These are phyloP conservation scores for Dryas drummondii DNA, from an alignment of 306 rosid genomes.

Conservation along the genomic window DNA sequence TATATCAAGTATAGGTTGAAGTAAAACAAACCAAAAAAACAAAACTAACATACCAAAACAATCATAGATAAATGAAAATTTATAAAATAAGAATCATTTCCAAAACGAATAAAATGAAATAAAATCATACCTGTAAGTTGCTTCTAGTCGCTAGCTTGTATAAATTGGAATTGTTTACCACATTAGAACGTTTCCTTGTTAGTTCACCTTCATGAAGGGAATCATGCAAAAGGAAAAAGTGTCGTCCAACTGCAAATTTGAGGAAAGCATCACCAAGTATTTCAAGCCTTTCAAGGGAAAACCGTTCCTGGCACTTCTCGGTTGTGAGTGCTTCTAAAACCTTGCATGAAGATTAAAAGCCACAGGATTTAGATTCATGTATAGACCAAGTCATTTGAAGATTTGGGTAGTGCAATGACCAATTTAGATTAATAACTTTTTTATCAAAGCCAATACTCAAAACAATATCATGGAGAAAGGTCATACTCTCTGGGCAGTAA, in stretches of 20 bases:
- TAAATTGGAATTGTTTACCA: constrained; percentile 75
- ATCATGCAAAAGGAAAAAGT: constrained; percentile 64
- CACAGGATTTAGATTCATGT: not conserved
- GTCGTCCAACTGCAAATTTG: constrained; percentile 79
- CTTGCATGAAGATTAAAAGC: constrained; percentile 41
- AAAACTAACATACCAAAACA: not conserved
- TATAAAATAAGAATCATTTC: constrained; percentile 19
- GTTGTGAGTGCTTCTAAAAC: constrained; percentile 92
- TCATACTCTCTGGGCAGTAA: constrained; percentile 66
- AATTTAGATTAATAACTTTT: constrained; percentile 10
- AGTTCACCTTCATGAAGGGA: constrained; percentile 87
- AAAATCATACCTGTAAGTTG: constrained; percentile 73
- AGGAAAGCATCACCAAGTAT: constrained; percentile 95
- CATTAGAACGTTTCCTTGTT: constrained; percentile 64
- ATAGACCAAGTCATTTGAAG: not conserved
- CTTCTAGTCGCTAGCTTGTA: constrained; percentile 63
- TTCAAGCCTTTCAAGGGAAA: constrained; percentile 98
- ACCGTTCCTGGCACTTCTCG: constrained; percentile 82
- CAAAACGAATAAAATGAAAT: constrained; percentile 1
- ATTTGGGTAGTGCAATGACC: constrained; percentile 19
- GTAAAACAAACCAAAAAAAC: constrained; percentile 7
- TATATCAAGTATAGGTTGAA: not conserved
- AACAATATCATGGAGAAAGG: constrained; percentile 20
- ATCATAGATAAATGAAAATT: not conserved
- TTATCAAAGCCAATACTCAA: constrained; percentile 12